Evolutionary conservation across 2,329 filamentous ascomycete genomes (phyloP).

Genomic region (Fusarium sp.): DNA sequence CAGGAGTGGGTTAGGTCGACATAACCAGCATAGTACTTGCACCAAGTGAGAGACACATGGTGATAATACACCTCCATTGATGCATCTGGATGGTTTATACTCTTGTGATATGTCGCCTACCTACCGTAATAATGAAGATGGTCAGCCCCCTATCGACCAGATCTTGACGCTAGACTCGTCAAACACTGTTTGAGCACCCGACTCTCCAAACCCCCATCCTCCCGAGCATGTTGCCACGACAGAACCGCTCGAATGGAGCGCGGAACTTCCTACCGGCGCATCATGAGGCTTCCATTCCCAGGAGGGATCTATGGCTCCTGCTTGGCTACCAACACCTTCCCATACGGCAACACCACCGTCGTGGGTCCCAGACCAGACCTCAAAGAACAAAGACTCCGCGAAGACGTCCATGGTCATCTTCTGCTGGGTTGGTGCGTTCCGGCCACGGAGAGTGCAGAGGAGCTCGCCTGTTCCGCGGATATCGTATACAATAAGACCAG

Average conservation of each 20-base stretch:
- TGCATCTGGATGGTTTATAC: background rate
- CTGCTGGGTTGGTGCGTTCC: slow-evolving; percentile 63
- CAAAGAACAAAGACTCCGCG: slow-evolving; percentile 57
- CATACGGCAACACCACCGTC: slow-evolving; percentile 66
- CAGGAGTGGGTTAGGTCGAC: background rate
- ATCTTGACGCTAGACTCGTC: slow-evolving; percentile 41
- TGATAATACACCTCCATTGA: background rate
- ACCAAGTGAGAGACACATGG: background rate
- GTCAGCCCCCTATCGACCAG: slow-evolving; percentile 40
- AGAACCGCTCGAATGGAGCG: slow-evolving; percentile 63
- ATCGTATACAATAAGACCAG: slow-evolving; percentile 68
- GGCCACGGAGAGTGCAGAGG: slow-evolving; percentile 63
- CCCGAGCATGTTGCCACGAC: slow-evolving; percentile 67
- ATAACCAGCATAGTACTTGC: background rate
- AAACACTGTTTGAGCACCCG: slow-evolving; percentile 27
- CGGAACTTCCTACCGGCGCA: slow-evolving; percentile 59
- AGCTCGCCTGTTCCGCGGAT: slow-evolving; percentile 66
- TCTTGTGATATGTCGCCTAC: background rate
- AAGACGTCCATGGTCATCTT: slow-evolving; percentile 65
- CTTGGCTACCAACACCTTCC: slow-evolving; percentile 61
- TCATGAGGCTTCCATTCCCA: slow-evolving; percentile 62
- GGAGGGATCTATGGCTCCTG: slow-evolving; percentile 55
- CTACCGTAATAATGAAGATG: background rate
- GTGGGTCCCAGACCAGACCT: slow-evolving; percentile 69
- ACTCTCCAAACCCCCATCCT: slow-evolving; percentile 54